Conservation (phyloP, 108 stramenopile genomes). For the Pseudonitzschia delicatissima region DNA sequence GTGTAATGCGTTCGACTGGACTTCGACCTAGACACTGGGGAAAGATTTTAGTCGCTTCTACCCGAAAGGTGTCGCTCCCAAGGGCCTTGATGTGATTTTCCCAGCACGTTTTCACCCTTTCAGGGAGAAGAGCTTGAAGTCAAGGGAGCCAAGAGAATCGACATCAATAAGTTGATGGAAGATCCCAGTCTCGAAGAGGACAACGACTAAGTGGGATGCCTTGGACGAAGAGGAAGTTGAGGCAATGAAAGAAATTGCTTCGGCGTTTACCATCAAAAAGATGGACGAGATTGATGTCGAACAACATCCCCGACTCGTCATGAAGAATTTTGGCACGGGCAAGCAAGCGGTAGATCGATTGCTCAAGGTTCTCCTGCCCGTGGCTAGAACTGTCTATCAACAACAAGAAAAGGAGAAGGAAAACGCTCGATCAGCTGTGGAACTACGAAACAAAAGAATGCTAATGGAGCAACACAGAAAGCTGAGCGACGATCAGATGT, state of each 20-base stretch:
- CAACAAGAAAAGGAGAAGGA: slow-evolving; percentile 75
- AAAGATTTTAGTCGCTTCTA: slow-evolving; percentile 57
- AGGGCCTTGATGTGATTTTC: slow-evolving; percentile 73
- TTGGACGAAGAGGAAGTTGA: slow-evolving; percentile 85
- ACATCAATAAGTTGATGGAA: slow-evolving; percentile 44
- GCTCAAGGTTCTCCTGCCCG: slow-evolving; percentile 70
- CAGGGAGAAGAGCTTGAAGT: slow-evolving; percentile 61
- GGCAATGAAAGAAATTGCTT: slow-evolving; percentile 81
- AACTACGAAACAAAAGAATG: slow-evolving; percentile 67
- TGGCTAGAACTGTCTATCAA: slow-evolving; percentile 64
- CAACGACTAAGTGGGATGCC: slow-evolving; percentile 82
- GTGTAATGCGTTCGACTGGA: slow-evolving; percentile 77
- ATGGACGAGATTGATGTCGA: slow-evolving; percentile 68
- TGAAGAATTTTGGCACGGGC: slow-evolving; percentile 49
- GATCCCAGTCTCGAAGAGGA: slow-evolving; percentile 48
- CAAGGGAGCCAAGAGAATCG: slow-evolving; percentile 62
- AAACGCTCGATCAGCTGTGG: slow-evolving; percentile 63
- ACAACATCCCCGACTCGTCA: slow-evolving; percentile 70
- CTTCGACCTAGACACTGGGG: slow-evolving; percentile 83
- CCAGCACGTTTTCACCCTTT: slow-evolving; percentile 58
- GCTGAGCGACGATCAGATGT: slow-evolving; percentile 18
- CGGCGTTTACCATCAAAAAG: slow-evolving; percentile 58
- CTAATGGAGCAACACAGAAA: slow-evolving; percentile 50
- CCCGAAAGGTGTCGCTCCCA: slow-evolving; percentile 54
- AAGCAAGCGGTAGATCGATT: slow-evolving; percentile 54